Percentiles rank a stretch among this genome's conserved stretches.
Conservation (phyloP, 306 rosid species). For the Malus sylvestris region DNA sequence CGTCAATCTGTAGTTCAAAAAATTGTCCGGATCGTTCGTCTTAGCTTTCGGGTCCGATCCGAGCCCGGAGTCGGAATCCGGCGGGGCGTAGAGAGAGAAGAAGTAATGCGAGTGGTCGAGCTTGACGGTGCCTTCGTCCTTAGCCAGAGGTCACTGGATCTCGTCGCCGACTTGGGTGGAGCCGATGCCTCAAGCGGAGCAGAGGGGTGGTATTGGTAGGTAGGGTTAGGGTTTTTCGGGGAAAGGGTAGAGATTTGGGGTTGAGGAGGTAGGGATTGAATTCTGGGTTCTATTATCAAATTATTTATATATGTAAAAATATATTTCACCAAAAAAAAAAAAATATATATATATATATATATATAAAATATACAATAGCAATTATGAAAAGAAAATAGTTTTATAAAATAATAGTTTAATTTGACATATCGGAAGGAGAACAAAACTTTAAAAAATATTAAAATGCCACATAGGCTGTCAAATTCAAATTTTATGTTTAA, state of each 20-base stretch:
- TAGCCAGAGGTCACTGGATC: slow-evolving; percentile 84
- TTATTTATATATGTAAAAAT: too few relatives aligned
- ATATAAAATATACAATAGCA: too few relatives aligned
- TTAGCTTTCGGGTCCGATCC: slow-evolving; percentile 28
- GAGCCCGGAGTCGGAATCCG: slow-evolving; percentile 9
- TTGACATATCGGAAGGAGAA: too few relatives aligned
- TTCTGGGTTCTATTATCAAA: slow-evolving; percentile 10
- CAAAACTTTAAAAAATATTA: too few relatives aligned
- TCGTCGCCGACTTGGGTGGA: slow-evolving; percentile 44
- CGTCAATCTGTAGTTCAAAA: slow-evolving; percentile 76
- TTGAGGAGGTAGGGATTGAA: slow-evolving; percentile 3
- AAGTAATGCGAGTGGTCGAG: slow-evolving; percentile 87
- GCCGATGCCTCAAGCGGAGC: neutral
- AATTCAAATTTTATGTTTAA: too few relatives aligned
- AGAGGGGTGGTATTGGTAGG: slow-evolving; percentile 27
- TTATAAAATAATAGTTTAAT: too few relatives aligned
- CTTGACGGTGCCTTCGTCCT: slow-evolving; percentile 57
- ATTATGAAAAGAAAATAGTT: too few relatives aligned
- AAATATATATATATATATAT: too few relatives aligned
- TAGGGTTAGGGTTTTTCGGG: slow-evolving; percentile 2
- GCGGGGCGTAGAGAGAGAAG: slow-evolving; percentile 53
- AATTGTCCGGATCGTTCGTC: neutral
- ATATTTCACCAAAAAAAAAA: too few relatives aligned
- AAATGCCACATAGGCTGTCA: too few relatives aligned
- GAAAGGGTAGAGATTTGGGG: slow-evolving; percentile 25